Conservation (phyloP, 2,329 filamentous ascomycete genomes). For the Zymoseptoria ardabiliae region DNA sequence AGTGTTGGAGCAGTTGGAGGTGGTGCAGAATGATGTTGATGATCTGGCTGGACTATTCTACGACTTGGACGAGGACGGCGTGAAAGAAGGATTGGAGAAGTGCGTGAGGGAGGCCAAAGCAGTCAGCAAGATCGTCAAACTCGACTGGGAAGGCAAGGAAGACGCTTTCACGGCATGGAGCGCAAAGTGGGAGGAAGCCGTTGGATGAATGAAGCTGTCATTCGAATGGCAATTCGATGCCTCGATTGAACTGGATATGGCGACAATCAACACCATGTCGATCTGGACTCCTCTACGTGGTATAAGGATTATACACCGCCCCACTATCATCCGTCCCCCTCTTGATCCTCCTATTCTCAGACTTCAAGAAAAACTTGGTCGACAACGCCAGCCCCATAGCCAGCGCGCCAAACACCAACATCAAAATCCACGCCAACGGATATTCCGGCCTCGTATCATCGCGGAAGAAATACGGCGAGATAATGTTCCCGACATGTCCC, state of each 20-base stretch:
- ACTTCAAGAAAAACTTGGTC: conserved; percentile 8
- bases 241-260: not conserved
- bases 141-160: conserved; percentile 55
- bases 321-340: not conserved
- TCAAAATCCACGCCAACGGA: conserved; percentile 7
- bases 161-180: conserved; percentile 78
- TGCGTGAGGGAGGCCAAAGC: conserved; percentile 55
- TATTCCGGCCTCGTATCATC: conserved; percentile 5
- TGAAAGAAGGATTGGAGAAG: conserved; percentile 51
- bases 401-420: conserved; percentile 6
- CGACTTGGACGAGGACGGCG: conserved; percentile 52
- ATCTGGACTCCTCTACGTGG: not conserved
- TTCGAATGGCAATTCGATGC: not conserved
- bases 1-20: conserved; percentile 49
- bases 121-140: conserved; percentile 49
- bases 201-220: conserved; percentile 7
- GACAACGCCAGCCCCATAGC: conserved; percentile 1
- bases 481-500: conserved; percentile 35
- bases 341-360: conserved; percentile 6
- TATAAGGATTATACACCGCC: not conserved
- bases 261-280: not conserved
- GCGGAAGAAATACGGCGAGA: conserved; percentile 36
- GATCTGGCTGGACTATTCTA: conserved; percentile 68
- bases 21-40: conserved; percentile 60
- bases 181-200: conserved; percentile 44